Conservation (phyloP, 768 basidiomycete genomes). For the Neoboletus magnificus region DNA sequence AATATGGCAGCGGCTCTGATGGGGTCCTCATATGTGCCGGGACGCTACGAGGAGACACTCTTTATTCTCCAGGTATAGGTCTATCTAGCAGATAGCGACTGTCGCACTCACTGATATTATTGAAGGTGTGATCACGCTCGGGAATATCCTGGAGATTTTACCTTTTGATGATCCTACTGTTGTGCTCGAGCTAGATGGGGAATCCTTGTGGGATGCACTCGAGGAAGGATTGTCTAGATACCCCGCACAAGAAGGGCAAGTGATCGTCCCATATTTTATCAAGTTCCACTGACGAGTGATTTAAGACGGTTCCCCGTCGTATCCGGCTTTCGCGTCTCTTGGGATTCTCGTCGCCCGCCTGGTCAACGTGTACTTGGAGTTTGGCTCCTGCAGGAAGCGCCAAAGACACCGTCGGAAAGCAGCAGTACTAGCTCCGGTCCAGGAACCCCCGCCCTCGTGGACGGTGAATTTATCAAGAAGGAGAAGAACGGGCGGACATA, state of each 20-base stretch:
- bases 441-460: conserved; percentile 36
- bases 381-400: conserved; percentile 48
- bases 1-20: conserved; percentile 65
- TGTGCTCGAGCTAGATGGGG: conserved; percentile 77
- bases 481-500: conserved; percentile 57
- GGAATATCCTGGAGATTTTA: conserved; percentile 84
- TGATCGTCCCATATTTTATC: neutral
- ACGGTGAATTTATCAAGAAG: conserved; percentile 53
- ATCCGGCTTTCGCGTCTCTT: conserved; percentile 78
- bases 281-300: neutral
- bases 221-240: conserved; percentile 72
- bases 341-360: conserved; percentile 77
- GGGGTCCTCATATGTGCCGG: conserved; percentile 82
- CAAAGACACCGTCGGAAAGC: conserved; percentile 18
- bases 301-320: conserved; percentile 83
- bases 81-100: neutral
- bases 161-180: conserved; percentile 87
- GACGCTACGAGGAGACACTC: conserved; percentile 80
- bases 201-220: conserved; percentile 73
- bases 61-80: conserved; percentile 71
- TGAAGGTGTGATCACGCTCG: conserved; percentile 71
- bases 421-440: conserved; percentile 19
- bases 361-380: conserved; percentile 73
- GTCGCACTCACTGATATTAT: neutral
- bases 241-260: conserved; percentile 89